Base-by-base conservation (phyloP, 805 yeast genomes). In the Candida boleticola region DNA sequence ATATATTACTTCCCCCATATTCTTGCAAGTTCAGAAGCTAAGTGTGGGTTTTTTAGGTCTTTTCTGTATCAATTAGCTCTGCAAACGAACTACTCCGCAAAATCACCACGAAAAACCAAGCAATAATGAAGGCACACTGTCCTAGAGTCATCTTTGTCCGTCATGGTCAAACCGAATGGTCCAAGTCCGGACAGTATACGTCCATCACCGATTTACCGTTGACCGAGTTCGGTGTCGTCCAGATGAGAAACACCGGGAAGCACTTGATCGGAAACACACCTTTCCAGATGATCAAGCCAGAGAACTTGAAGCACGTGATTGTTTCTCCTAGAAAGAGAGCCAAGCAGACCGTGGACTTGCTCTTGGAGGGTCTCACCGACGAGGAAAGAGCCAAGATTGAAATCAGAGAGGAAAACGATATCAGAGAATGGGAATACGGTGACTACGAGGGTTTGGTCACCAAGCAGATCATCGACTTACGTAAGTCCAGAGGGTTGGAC, bases 381-480 rank as follows among this genome's bases (percentile, higher is more conserved):
- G 69, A 67, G 20, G 64, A 69, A 14, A 71, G 64, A 45, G 48
- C 68, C 7, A 48, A 61, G 5, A 72, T 82, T 37, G 66, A 73
- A 6, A 54, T 74, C 34, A 63, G 68, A 43, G 73, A 73, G 16
- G 57, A 52, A 17, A 83, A 81, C 48, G 89, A 88, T 54, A 64
- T 89, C 38, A 77, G 93, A 52, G 98, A 92, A 65, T 92, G 97
- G 97, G 95, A 88, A 51, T 92, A 92, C 55, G 98, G 98, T 51
- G 93, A 87, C 57, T 92, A 92, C 61, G 98, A 92, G 70, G 98
- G 98, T 4, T 62, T 82, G 50, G 58, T 74, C 43, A 85, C 96
- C 1, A 60, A 66, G 5, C 79, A 90, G 53, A 89, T 90, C 60
- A 66, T 74, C 34, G 77, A 70, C 11, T 62, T 79, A 50, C 78